These are phyloP conservation scores for Dryadomyces quercus-mongolicae DNA, from an alignment of 2,329 filamentous ascomycete genomes.

Conservation along the genomic window DNA sequence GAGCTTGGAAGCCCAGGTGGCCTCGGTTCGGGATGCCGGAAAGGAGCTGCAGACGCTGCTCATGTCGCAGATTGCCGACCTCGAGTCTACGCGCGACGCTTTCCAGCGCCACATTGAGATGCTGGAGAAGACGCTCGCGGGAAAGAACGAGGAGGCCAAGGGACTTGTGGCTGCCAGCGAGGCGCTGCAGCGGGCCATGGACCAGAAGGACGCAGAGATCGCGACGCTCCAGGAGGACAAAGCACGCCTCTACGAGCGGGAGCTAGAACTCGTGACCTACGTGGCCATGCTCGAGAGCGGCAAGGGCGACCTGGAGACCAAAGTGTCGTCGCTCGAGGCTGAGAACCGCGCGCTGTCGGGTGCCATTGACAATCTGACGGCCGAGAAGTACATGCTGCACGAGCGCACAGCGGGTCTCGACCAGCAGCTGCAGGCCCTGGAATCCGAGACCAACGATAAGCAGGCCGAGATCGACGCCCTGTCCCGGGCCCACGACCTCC, in stretches of 20 bases:
- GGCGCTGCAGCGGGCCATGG: background rate
- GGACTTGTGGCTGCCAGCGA: background rate
- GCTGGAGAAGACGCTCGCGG: conserved; percentile 3
- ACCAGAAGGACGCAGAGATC: background rate
- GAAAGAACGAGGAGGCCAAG: background rate
- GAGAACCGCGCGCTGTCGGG: background rate
- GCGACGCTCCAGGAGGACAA: background rate
- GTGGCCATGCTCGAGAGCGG: background rate
- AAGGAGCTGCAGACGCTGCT: conserved; percentile 9
- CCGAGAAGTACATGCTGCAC: conserved; percentile 2
- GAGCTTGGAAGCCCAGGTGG: conserved; percentile 8
- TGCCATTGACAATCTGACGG: background rate
- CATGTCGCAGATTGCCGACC: conserved; percentile 7
- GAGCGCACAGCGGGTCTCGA: background rate
- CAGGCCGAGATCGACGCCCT: conserved; percentile 3
- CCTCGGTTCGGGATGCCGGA: conserved; percentile 2
- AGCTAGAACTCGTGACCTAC: background rate
- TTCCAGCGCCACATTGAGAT: conserved; percentile 5
- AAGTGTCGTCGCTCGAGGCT: background rate
- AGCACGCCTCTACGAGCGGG: background rate
- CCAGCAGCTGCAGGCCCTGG: background rate
- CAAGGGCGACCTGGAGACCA: conserved; percentile 1
- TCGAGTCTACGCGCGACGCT: conserved; percentile 7
- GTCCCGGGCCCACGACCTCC: background rate
- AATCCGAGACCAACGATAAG: background rate